Percentiles rank a stretch among this genome's conserved stretches.
These are phyloP conservation scores for Pichia sp. DNA, from an alignment of 1,139 yeast genomes.

Conservation along the genomic window DNA sequence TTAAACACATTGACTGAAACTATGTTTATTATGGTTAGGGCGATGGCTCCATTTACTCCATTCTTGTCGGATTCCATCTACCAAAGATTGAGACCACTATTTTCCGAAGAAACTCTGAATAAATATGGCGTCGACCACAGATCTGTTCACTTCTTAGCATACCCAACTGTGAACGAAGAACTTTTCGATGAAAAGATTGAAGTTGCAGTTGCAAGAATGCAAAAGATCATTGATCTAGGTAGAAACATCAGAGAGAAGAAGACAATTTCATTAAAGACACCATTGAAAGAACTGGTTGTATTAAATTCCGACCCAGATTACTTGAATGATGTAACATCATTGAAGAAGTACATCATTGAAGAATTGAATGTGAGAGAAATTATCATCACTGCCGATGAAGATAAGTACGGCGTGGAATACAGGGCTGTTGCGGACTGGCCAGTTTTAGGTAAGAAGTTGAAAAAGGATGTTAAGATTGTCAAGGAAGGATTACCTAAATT, in stretches of 20 bases:
- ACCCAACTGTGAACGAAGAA: slow-evolving; percentile 82
- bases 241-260: slow-evolving; percentile 96
- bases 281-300: slow-evolving; percentile 82
- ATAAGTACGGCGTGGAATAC: slow-evolving; percentile 85
- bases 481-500: slow-evolving; percentile 87
- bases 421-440: slow-evolving; percentile 99
- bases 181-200: slow-evolving; percentile 76
- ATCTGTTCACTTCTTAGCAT: slow-evolving; percentile 88
- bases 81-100: slow-evolving; percentile 62
- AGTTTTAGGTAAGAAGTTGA: slow-evolving; percentile 91
- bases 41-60: slow-evolving; percentile 99
- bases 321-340: slow-evolving; percentile 71
- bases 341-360: slow-evolving; percentile 75
- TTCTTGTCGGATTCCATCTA: slow-evolving; percentile 89
- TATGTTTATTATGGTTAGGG: slow-evolving; percentile 78
- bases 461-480: slow-evolving; percentile 88
- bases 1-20: slow-evolving; percentile 90
- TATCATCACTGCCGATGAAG: slow-evolving; percentile 86
- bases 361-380: slow-evolving; percentile 91
- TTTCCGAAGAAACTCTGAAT: slow-evolving; percentile 51
- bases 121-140: slow-evolving; percentile 53
- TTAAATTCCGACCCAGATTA: slow-evolving; percentile 74
- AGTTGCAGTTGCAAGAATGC: slow-evolving; percentile 91
- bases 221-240: slow-evolving; percentile 91
- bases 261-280: slow-evolving; percentile 88